Conservation (phyloP, 116 monocot species). For the Cymodocea nodosa region DNA sequence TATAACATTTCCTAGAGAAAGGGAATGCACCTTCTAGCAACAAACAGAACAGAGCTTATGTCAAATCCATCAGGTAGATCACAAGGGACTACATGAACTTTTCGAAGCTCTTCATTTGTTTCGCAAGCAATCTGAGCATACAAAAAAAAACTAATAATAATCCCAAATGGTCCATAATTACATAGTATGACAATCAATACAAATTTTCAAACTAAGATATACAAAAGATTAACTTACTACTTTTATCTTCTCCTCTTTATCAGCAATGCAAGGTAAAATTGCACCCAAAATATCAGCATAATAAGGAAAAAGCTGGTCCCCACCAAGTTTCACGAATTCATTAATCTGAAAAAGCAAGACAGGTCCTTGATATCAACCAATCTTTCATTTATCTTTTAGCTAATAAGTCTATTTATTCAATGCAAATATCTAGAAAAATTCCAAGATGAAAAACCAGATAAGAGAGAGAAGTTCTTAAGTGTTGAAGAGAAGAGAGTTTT, state of each 20-base stretch:
- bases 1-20: background rate
- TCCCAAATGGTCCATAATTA: background rate
- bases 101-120: constrained; percentile 95
- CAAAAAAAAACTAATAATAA: background rate
- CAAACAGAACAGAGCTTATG: constrained; percentile 67
- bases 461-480: too few relatives aligned
- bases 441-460: too few relatives aligned
- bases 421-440: background rate
- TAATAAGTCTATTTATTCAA: background rate
- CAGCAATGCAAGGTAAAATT: constrained; percentile 95
- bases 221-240: constrained; percentile 36
- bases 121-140: constrained; percentile 80
- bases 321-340: constrained; percentile 98
- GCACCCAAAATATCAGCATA: constrained; percentile 97
- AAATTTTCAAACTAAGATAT: background rate
- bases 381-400: background rate
- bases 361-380: background rate
- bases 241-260: constrained; percentile 95
- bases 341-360: constrained; percentile 54
- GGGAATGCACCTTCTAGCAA: constrained; percentile 75
- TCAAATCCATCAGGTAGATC: constrained; percentile 86
- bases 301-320: constrained; percentile 90
- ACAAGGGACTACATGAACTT: constrained; percentile 45
- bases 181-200: background rate
- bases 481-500: too few relatives aligned